Evolutionary conservation across 352 stramenopile genomes (phyloP).

Genomic region (Pythium brassicae): DNA sequence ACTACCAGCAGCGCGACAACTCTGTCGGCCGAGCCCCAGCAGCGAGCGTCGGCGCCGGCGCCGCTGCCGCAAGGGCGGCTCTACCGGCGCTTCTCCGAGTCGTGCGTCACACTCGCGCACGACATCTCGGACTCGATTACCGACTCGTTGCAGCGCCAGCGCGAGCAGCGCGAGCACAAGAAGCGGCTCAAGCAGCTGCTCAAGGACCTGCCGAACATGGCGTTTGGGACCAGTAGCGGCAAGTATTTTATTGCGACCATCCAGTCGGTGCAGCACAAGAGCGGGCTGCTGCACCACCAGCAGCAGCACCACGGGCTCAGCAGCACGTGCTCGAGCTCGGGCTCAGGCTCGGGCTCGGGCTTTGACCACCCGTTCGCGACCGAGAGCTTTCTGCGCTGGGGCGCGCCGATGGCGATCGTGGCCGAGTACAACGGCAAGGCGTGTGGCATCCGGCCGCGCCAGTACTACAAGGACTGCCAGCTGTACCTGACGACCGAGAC

Average conservation of each 20-base stretch:
- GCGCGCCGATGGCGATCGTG: constrained; percentile 54
- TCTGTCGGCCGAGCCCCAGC: not conserved
- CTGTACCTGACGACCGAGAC: constrained; percentile 68
- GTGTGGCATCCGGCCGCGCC: constrained; percentile 57
- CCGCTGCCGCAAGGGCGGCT: constrained; percentile 6
- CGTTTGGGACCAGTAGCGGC: constrained; percentile 45
- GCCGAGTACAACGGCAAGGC: constrained; percentile 46
- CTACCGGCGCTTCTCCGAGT: constrained; percentile 20
- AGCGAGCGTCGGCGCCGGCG: not conserved
- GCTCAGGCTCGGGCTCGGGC: not conserved
- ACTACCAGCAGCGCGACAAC: not conserved
- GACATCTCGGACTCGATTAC: constrained; percentile 19
- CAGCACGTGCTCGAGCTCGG: not conserved
- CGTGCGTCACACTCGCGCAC: constrained; percentile 32
- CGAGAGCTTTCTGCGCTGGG: constrained; percentile 53
- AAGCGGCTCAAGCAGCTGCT: constrained; percentile 45
- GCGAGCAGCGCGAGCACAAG: constrained; percentile 44
- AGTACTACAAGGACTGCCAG: constrained; percentile 78
- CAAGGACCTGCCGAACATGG: constrained; percentile 77
- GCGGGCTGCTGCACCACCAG: not conserved
- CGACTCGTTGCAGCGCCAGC: constrained; percentile 38
- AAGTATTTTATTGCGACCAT: constrained; percentile 61
- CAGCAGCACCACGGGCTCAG: not conserved
- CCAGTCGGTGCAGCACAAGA: constrained; percentile 33
- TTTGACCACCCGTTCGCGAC: not conserved